Evolutionary conservation across 2,329 filamentous ascomycete genomes (phyloP).

Genomic region (Claviceps quebecensis): DNA sequence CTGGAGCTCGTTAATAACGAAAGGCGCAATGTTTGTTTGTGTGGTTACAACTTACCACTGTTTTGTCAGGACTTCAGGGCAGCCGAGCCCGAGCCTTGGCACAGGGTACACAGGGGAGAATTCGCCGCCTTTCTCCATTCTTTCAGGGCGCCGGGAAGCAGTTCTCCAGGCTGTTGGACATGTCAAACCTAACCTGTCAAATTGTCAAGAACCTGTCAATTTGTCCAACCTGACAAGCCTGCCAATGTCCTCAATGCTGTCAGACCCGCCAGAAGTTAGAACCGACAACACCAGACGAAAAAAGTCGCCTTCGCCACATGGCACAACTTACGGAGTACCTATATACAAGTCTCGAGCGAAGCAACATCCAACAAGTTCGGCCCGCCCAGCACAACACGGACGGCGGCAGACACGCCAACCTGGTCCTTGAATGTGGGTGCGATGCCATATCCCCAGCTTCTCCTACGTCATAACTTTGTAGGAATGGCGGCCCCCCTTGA

Average conservation of each 20-base stretch:
- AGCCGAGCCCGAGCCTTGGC: not conserved
- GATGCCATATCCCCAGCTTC: not conserved
- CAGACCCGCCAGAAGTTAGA: no score
- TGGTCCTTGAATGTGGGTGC: not conserved
- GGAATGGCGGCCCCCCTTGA: slow-evolving; percentile 1
- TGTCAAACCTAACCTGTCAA: no score
- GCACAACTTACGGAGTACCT: not conserved
- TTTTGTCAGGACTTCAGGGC: not conserved
- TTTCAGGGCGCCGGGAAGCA: not conserved
- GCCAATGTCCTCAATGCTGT: no score
- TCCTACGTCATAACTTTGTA: slow-evolving; percentile 8
- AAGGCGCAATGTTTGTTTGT: no score
- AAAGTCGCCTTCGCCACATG: not conserved
- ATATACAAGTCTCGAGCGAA: not conserved
- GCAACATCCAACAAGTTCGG: not conserved
- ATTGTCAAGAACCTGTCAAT: no score
- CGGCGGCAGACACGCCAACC: not conserved
- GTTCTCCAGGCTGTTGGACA: no score
- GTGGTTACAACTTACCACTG: not conserved
- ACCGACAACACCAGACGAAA: not conserved
- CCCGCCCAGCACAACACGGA: not conserved
- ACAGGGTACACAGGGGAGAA: not conserved
- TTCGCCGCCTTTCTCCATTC: not conserved
- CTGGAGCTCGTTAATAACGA: no score
- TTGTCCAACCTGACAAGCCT: no score